A percentile compares a stretch with the other conserved stretches of the same genome.
phyloP scores from a whole-genome alignment of 2,329 filamentous ascomycete species.

The Beauveria varroae region DNA sequence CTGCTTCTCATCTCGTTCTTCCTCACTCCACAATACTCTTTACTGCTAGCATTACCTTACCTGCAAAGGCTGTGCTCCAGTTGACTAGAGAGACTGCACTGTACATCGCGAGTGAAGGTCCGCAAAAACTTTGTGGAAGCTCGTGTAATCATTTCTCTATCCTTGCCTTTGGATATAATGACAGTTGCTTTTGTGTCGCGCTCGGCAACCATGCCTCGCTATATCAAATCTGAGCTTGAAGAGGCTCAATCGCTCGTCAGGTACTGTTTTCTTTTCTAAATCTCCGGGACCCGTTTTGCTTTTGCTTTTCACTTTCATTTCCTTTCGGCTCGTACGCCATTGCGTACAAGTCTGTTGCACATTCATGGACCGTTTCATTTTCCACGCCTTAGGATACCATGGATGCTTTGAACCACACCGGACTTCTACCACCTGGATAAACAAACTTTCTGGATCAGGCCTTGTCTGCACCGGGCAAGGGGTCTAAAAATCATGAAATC shows the following conservation, averaged over 20 bases:
- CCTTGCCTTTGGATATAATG: constrained; percentile 37
- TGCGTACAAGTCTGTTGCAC: constrained; percentile 6
- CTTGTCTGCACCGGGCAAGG: constrained; percentile 26
- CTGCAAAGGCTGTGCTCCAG: not conserved
- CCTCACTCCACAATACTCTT: constrained; percentile 13
- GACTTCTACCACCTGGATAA: constrained; percentile 8
- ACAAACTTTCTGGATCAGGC: constrained; percentile 16
- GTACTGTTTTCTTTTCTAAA: constrained; percentile 49
- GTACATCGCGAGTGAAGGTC: constrained; percentile 9
- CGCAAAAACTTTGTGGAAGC: constrained; percentile 5
- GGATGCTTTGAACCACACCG: constrained; percentile 9
- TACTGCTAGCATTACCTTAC: constrained; percentile 8
- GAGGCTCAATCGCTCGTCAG: constrained; percentile 54
- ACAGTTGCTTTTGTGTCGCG: constrained; percentile 40
- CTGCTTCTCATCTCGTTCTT: constrained; percentile 12
- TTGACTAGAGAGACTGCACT: constrained; percentile 3
- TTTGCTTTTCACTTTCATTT: constrained; percentile 14
- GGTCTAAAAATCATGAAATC: constrained; percentile 19
- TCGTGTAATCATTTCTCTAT: constrained; percentile 7
- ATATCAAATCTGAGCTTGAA: constrained; percentile 46
- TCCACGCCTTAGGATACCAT: not conserved
- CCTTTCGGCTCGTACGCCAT: not conserved
- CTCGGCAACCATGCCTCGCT: constrained; percentile 46
- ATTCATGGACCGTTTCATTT: constrained; percentile 10
- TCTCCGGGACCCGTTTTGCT: constrained; percentile 24